A percentile compares a stretch with the other conserved stretches of the same genome.
These are phyloP conservation scores for Ramularia collo-cygni DNA, from an alignment of 2,329 filamentous ascomycete species.

Conservation along the genomic window DNA sequence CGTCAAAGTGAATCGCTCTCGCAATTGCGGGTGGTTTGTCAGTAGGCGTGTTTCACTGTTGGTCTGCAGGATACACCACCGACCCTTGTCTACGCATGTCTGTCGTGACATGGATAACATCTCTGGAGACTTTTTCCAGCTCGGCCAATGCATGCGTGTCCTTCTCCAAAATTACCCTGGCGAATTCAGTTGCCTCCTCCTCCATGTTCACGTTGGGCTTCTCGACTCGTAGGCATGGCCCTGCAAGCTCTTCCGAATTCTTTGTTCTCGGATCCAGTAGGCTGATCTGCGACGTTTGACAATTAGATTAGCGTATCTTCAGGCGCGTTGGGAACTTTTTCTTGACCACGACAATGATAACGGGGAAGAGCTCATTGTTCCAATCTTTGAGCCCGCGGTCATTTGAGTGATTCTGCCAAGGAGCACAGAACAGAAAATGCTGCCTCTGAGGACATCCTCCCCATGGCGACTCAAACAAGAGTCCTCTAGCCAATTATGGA, in stretches of 20 bases:
- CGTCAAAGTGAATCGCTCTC: no score
- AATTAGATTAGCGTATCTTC: no score
- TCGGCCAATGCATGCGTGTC: slow-evolving; percentile 33
- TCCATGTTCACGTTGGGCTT: slow-evolving; percentile 40
- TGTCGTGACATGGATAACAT: slow-evolving; percentile 37
- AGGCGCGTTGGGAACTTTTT: no score
- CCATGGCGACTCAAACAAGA: no score
- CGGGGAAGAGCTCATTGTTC: no score
- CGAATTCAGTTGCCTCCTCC: slow-evolving; percentile 43
- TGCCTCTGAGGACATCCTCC: no score
- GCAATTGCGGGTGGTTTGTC: no score
- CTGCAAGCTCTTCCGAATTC: slow-evolving; percentile 34
- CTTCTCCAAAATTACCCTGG: slow-evolving; percentile 35
- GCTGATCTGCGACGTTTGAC: slow-evolving; percentile 29
- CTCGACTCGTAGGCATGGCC: slow-evolving; percentile 23
- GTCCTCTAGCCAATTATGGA: no score
- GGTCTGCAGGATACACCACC: slow-evolving; percentile 36
- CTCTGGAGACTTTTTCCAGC: slow-evolving; percentile 37
- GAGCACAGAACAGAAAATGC: no score
- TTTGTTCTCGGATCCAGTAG: slow-evolving; percentile 40
- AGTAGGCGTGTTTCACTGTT: slow-evolving; percentile 12
- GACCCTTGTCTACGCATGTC: slow-evolving; percentile 40
- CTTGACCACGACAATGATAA: no score
- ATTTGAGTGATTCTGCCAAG: no score
- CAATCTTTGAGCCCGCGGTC: no score